Percentiles rank a stretch among this genome's conserved stretches.
Conservation (phyloP, 140 eudicot genomes). For the Bidens hawaiensis region DNA sequence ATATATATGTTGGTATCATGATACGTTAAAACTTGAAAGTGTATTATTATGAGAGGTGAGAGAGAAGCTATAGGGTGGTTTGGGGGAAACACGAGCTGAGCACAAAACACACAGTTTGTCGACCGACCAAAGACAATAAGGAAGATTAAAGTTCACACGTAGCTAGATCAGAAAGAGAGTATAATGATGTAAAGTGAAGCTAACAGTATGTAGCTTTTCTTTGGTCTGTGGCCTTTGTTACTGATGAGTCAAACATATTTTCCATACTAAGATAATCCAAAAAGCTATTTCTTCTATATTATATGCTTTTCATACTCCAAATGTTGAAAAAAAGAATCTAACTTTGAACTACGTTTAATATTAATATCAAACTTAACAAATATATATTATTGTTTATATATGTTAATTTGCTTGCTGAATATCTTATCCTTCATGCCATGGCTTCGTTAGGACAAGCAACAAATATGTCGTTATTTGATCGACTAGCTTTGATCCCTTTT, state of each 20-base stretch:
- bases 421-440: neutral
- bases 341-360: neutral
- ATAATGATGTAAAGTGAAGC: constrained; percentile 28
- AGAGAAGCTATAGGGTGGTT: constrained; percentile 17
- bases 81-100: constrained; percentile 41
- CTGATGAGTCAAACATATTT: constrained; percentile 31
- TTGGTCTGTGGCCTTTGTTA: constrained; percentile 26
- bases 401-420: neutral
- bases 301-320: constrained; percentile 9
- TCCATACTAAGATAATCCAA: constrained; percentile 19
- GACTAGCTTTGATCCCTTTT: no score
- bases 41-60: constrained; percentile 39
- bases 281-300: constrained; percentile 17
- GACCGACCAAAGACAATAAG: constrained; percentile 59
- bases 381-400: neutral
- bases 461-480: no score
- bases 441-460: no score
- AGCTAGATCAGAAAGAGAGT: constrained; percentile 17
- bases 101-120: constrained; percentile 78
- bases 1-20: constrained; percentile 36
- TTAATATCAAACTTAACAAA: neutral
- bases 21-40: constrained; percentile 47
- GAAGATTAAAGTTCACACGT: constrained; percentile 25
- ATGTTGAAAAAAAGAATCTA: neutral
- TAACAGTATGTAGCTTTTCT: constrained; percentile 31